Evolutionary conservation across 495 filamentous ascomycete genomes (phyloP), one percentile per base, ranked within the genome.

Genomic region (Diplogelasinospora grovesii): DNA sequence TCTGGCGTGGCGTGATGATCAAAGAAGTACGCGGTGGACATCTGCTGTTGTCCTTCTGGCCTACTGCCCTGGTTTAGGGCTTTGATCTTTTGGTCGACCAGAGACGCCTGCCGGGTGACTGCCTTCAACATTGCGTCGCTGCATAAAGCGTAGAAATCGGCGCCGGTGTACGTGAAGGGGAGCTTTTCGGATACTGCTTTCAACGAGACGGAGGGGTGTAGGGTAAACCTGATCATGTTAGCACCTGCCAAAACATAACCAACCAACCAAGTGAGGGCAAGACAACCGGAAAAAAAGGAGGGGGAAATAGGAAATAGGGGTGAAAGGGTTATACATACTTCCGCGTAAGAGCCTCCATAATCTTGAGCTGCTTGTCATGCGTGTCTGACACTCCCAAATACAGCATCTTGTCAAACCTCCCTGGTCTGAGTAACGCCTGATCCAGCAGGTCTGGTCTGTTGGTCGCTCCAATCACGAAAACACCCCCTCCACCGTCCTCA

Each of bases 71-170:
- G 24, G 47, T 81, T 81, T 56, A 83, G 57, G 3, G 66, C 66
- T 21, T 73, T 71, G 53, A 98, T 83, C 65, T 95, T 95, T 23
- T 77, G 67, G 54, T 98, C 92, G 10, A 95, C 89, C 1, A 78
- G 70, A 2, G 77, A 73, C 0, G 93, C 88, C 57, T 94, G 88
- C 4, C 92, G 79, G 0, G 90, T 97, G 42, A 97, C 89, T 4
- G 93, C 92, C 61, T 97, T 98, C 36, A 98, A 81, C 93, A 98
- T 97, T 24, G 92, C 86, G 63, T 98, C 92, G 10, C 88, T 95
- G 65, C 89, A 95, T 27, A 98, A 72, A 1, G 92, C 92, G 59
- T 98, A 98, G 49, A 98, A 76, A 62, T 98, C 92, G 29, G 92
- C 92, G 51, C 92, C 92, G 0, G 92, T 97, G 61, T 95, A 98